phyloP scores from a whole-genome alignment of 2,329 filamentous ascomycete genomes.

The Aureobasidium subglaciale region DNA sequence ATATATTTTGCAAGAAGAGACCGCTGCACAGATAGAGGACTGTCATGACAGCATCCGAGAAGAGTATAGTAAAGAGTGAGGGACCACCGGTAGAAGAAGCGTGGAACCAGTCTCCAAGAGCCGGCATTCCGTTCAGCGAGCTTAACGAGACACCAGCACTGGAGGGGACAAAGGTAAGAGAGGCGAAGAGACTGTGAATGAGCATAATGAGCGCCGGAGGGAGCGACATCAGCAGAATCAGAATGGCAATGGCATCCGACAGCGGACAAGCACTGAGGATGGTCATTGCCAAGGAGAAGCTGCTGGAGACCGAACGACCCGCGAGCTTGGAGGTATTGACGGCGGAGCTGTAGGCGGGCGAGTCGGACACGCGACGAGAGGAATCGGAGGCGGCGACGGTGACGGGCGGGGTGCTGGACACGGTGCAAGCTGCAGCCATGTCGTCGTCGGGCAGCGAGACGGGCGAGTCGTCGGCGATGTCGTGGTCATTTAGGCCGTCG shows the following conservation, averaged over 20 bases:
- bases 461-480: constrained; percentile 15
- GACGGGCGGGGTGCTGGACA: constrained; percentile 4
- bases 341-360: constrained; percentile 45
- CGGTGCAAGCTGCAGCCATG: constrained; percentile 2
- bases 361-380: constrained; percentile 15
- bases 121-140: constrained; percentile 55
- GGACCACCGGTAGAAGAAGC: constrained; percentile 72
- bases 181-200: constrained; percentile 87
- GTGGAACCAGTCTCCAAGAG: constrained; percentile 86
- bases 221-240: constrained; percentile 90
- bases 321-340: constrained; percentile 13
- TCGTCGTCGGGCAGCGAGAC: constrained; percentile 14
- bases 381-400: constrained; percentile 9
- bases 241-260: constrained; percentile 90
- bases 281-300: constrained; percentile 71
- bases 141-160: constrained; percentile 52
- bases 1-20: constrained; percentile 69
- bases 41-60: constrained; percentile 71
- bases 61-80: constrained; percentile 74
- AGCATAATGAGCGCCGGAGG: constrained; percentile 80
- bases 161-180: constrained; percentile 84
- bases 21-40: constrained; percentile 57
- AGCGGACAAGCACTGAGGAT: constrained; percentile 85
- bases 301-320: constrained; percentile 49
- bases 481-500: constrained; percentile 19